Evolutionary conservation across 2,329 filamentous ascomycete genomes (phyloP).

Genomic region (Curvularia sp.): DNA sequence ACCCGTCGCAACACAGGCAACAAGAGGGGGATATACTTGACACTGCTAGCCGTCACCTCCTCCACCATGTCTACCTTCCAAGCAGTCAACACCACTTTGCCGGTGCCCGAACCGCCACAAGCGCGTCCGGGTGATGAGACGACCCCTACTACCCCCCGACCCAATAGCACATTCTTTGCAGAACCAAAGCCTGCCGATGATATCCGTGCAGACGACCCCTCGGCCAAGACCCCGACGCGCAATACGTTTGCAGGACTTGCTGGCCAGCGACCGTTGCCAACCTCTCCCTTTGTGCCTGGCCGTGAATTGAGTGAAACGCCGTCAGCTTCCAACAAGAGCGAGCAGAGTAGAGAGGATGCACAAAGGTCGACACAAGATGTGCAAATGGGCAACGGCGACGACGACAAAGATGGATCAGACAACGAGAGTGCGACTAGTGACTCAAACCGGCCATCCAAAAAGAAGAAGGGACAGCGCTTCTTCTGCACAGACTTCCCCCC

Average conservation of each 20-base stretch:
- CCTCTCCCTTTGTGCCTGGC: constrained; percentile 55
- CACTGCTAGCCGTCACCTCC: constrained; percentile 10
- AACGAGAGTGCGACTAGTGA: constrained; percentile 59
- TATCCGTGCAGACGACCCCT: constrained; percentile 49
- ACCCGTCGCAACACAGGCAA: constrained; percentile 15
- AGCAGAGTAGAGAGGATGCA: constrained; percentile 64
- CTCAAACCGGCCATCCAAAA: constrained; percentile 81
- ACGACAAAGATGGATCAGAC: constrained; percentile 61
- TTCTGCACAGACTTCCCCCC: constrained; percentile 96
- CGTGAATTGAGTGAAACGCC: constrained; percentile 53
- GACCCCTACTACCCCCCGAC: constrained; percentile 64
- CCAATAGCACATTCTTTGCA: constrained; percentile 52
- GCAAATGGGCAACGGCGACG: constrained; percentile 76
- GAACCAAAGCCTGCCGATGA: constrained; percentile 49
- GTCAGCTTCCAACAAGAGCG: constrained; percentile 43
- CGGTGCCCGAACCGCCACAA: constrained; percentile 52
- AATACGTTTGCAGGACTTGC: constrained; percentile 57
- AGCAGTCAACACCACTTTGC: constrained; percentile 65
- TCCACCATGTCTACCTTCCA: constrained; percentile 64
- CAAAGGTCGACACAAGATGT: constrained; percentile 72
- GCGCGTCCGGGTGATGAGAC: constrained; percentile 60
- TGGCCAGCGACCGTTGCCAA: constrained; percentile 57
- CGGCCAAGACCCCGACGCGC: constrained; percentile 70
- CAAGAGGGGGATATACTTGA: constrained; percentile 11
- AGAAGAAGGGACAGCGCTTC: constrained; percentile 96